phyloP scores from a whole-genome alignment of 805 yeast genomes.

The Sungouiella blattae region DNA sequence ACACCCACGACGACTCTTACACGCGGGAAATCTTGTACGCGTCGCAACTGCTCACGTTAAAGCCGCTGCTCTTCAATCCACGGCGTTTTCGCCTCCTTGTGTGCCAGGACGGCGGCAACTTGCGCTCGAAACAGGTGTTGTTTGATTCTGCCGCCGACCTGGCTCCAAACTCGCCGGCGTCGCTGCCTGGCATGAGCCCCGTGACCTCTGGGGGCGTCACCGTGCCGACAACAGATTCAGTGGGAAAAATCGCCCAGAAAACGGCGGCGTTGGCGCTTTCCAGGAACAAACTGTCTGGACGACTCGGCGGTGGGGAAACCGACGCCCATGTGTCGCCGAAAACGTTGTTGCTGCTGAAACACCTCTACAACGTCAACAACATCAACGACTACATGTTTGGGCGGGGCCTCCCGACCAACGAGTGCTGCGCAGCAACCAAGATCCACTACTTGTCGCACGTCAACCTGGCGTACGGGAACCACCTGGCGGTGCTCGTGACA shows the following conservation, averaged over 20 bases:
- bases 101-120: slow-evolving; percentile 49
- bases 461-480: slow-evolving; percentile 27
- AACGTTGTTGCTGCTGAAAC: neutral
- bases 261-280: neutral
- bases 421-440: slow-evolving; percentile 42
- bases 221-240: no score
- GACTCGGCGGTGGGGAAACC: neutral
- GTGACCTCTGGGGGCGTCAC: neutral
- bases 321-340: no score
- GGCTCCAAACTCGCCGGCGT: slow-evolving; percentile 1
- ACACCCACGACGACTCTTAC: slow-evolving; percentile 42
- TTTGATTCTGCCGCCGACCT: slow-evolving; percentile 28
- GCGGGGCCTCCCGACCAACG: slow-evolving; percentile 50
- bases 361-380: slow-evolving; percentile 39
- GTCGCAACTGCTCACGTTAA: slow-evolving; percentile 7
- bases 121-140: slow-evolving; percentile 46
- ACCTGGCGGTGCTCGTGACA: slow-evolving; percentile 42
- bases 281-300: neutral
- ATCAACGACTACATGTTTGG: slow-evolving; percentile 55
- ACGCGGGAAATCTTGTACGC: slow-evolving; percentile 48
- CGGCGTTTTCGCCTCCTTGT: slow-evolving; percentile 42
- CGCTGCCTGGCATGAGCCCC: neutral
- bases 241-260: no score
- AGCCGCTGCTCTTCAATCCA: slow-evolving; percentile 24
- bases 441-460: slow-evolving; percentile 46